phyloP scores from a whole-genome alignment of 164 flowering plant species.

The Macadamia integrifolia region DNA sequence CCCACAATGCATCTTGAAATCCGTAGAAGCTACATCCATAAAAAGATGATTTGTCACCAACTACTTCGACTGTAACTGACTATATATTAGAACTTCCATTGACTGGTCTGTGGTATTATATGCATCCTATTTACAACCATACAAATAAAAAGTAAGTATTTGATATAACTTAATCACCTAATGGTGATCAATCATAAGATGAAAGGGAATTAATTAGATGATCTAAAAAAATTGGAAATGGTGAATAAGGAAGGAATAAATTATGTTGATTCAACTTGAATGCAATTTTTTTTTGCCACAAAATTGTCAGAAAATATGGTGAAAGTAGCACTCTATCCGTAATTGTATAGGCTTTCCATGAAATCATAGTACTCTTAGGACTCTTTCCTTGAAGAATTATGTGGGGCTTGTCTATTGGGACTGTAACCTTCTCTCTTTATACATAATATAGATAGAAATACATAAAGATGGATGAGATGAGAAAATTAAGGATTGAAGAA shows the following conservation, averaged over 20 bases:
- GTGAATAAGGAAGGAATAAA: not conserved
- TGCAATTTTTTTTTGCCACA: not conserved
- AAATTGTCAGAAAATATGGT: not conserved
- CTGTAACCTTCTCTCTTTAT: too few relatives aligned
- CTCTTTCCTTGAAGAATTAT: not conserved
- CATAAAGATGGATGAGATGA: too few relatives aligned
- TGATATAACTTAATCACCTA: too few relatives aligned
- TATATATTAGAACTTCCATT: not conserved
- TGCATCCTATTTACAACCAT: not conserved
- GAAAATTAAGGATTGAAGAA: too few relatives aligned
- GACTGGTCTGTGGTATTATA: not conserved
- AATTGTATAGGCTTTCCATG: not conserved
- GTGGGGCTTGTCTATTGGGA: too few relatives aligned
- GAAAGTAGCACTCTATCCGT: not conserved
- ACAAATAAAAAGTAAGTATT: not conserved
- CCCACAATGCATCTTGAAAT: slow-evolving; percentile 1
- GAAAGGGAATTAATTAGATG: too few relatives aligned
- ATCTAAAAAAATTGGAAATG: not conserved
- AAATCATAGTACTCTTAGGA: not conserved
- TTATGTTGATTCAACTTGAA: not conserved
- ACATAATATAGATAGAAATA: too few relatives aligned
- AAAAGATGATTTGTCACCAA: slow-evolving; percentile 1
- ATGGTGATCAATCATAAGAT: too few relatives aligned
- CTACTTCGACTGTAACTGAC: not conserved
- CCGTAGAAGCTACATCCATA: not conserved